Evolutionary conservation across 768 basidiomycete species (phyloP).

Genomic region (Russula griseocarnosa): DNA sequence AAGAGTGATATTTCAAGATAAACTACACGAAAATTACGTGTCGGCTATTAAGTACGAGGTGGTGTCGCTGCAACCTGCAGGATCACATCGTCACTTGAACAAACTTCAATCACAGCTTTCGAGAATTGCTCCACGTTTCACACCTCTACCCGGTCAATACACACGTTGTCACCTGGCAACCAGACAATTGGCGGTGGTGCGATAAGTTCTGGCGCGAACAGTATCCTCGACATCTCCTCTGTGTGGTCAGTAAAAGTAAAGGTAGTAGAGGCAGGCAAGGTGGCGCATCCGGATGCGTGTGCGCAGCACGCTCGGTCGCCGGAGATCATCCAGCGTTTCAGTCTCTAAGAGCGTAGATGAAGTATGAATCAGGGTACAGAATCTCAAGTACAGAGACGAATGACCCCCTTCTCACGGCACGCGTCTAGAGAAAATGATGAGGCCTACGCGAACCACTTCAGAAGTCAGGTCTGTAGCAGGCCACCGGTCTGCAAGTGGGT

Average conservation of each 20-base stretch:
- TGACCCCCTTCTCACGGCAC: slow-evolving; percentile 61
- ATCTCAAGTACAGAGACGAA: slow-evolving; percentile 43
- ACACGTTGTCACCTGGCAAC: slow-evolving; percentile 76
- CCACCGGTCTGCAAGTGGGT: slow-evolving; percentile 75
- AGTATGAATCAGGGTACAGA: background rate
- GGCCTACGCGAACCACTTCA: slow-evolving; percentile 61
- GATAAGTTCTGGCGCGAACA: slow-evolving; percentile 79
- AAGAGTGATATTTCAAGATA: no score
- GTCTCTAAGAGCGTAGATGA: slow-evolving; percentile 44
- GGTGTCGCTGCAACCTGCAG: slow-evolving; percentile 33
- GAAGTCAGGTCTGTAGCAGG: slow-evolving; percentile 67
- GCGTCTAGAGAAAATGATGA: slow-evolving; percentile 47
- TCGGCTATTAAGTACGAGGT: no score
- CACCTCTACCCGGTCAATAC: slow-evolving; percentile 71
- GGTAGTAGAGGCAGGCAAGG: slow-evolving; percentile 64
- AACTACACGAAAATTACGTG: no score
- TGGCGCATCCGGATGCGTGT: slow-evolving; percentile 74
- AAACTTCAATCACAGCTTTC: slow-evolving; percentile 65
- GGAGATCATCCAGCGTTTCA: slow-evolving; percentile 73
- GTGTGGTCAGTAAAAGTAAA: slow-evolving; percentile 73
- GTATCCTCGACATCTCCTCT: slow-evolving; percentile 69
- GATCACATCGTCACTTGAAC: slow-evolving; percentile 49
- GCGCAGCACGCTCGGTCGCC: slow-evolving; percentile 72
- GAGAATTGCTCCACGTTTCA: slow-evolving; percentile 70
- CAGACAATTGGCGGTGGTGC: slow-evolving; percentile 77